Percentiles rank a stretch among this genome's conserved stretches.
These are phyloP conservation scores for Aspergillus bertholletiae DNA, from an alignment of 495 filamentous ascomycete species.

Conservation along the genomic window DNA sequence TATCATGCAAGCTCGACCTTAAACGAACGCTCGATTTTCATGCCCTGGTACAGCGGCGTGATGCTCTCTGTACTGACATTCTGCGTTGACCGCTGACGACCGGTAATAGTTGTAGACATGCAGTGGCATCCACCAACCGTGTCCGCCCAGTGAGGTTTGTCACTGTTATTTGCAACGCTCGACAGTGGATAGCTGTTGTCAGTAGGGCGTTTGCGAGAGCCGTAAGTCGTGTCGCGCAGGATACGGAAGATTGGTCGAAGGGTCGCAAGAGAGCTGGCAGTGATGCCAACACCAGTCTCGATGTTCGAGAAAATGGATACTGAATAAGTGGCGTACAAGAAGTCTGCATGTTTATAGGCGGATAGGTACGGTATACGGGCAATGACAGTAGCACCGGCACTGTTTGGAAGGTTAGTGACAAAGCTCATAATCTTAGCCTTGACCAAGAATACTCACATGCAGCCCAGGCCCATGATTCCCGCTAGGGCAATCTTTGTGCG, in stretches of 20 bases:
- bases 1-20: not conserved
- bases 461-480: not conserved
- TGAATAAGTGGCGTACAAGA: not conserved
- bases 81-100: not conserved
- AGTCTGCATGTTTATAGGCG: not conserved
- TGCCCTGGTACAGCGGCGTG: not conserved
- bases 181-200: not conserved
- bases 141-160: not conserved
- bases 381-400: not conserved
- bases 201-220: not conserved
- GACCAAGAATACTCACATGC: not conserved
- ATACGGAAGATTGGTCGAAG: not conserved
- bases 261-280: not conserved
- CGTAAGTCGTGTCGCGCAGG: not conserved
- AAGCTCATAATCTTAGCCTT: not conserved
- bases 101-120: not conserved
- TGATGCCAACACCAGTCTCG: not conserved
- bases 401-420: not conserved
- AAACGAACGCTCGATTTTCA: not conserved
- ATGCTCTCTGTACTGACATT: not conserved
- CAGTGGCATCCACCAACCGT: not conserved
- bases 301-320: not conserved
- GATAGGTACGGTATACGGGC: not conserved
- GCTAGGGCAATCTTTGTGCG: not conserved
- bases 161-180: not conserved